These are phyloP conservation scores for Candida silvatica DNA, from an alignment of 805 yeast species.

Conservation along the genomic window DNA sequence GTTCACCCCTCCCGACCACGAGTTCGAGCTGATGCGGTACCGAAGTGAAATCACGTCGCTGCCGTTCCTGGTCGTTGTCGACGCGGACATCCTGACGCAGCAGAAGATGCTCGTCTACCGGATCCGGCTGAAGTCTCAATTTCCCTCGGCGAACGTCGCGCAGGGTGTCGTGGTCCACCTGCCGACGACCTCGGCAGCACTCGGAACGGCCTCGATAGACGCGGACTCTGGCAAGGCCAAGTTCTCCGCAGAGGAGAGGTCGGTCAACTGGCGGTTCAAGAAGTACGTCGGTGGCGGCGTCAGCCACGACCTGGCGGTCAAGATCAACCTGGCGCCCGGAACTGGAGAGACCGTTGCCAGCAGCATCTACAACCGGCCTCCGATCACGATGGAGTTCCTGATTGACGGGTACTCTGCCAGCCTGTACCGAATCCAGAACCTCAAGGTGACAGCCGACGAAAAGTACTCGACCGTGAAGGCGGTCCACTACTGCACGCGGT, in stretches of 20 bases:
- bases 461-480: conserved; percentile 74
- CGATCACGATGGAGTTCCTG: conserved; percentile 60
- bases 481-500: conserved; percentile 71
- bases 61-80: conserved; percentile 64
- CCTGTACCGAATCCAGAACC: conserved; percentile 64
- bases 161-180: conserved; percentile 54
- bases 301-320: conserved; percentile 1
- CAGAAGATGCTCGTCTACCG: conserved; percentile 41
- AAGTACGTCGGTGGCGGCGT: conserved; percentile 3
- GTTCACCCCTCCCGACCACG: conserved; percentile 84
- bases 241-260: conserved; percentile 8
- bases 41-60: conserved; percentile 49
- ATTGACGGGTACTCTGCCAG: conserved; percentile 71
- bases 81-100: conserved; percentile 36
- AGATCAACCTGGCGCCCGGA: conserved; percentile 5
- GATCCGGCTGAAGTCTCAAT: conserved; percentile 55
- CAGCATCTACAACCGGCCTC: conserved; percentile 55
- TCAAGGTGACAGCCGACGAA: conserved; percentile 50
- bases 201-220: conserved; percentile 35
- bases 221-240: conserved; percentile 20
- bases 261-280: conserved; percentile 3
- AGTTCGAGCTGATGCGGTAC: conserved; percentile 76
- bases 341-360: conserved; percentile 11
- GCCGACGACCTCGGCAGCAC: conserved; percentile 68
- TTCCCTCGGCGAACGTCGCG: conserved; percentile 49